Conservation (phyloP, 345 rosid species). For the Gossypium australe region DNA sequence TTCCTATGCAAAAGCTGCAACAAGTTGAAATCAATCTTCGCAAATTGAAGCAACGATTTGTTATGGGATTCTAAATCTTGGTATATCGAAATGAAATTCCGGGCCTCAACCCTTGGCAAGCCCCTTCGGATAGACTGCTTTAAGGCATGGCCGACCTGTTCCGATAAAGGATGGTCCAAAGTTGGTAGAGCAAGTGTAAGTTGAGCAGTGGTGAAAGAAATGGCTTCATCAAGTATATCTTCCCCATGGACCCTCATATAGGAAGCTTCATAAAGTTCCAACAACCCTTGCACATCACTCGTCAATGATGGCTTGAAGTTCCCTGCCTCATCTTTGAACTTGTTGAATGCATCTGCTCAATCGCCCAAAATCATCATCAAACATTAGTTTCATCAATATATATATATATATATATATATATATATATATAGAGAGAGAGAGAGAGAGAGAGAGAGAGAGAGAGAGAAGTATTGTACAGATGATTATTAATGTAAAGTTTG, state of each 20-base stretch:
- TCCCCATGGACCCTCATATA: slow-evolving; percentile 19
- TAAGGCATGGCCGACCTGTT: slow-evolving; percentile 19
- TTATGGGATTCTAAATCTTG: background rate
- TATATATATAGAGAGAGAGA: too few species aligned
- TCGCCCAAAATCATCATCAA: background rate
- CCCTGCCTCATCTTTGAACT: slow-evolving; percentile 14
- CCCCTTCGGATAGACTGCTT: slow-evolving; percentile 12
- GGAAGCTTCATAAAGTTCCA: slow-evolving; percentile 30
- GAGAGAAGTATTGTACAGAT: too few species aligned
- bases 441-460: too few species aligned
- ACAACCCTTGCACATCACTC: slow-evolving; percentile 18
- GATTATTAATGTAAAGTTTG: too few species aligned
- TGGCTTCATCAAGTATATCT: slow-evolving; percentile 18
- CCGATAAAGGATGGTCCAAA: background rate
- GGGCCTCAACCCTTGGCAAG: too few species aligned
- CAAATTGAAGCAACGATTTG: slow-evolving; percentile 15
- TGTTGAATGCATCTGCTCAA: slow-evolving; percentile 21
- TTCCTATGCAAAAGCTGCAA: slow-evolving; percentile 21
- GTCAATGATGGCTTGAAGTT: background rate
- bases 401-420: too few species aligned
- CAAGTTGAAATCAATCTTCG: slow-evolving; percentile 31
- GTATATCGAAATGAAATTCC: slow-evolving; percentile 15
- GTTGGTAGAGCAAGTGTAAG: too few species aligned
- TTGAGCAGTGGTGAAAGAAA: slow-evolving; percentile 8
- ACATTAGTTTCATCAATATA: background rate